These are phyloP conservation scores for Gossypium longicalyx DNA, from an alignment of 345 rosid species.

Conservation along the genomic window DNA sequence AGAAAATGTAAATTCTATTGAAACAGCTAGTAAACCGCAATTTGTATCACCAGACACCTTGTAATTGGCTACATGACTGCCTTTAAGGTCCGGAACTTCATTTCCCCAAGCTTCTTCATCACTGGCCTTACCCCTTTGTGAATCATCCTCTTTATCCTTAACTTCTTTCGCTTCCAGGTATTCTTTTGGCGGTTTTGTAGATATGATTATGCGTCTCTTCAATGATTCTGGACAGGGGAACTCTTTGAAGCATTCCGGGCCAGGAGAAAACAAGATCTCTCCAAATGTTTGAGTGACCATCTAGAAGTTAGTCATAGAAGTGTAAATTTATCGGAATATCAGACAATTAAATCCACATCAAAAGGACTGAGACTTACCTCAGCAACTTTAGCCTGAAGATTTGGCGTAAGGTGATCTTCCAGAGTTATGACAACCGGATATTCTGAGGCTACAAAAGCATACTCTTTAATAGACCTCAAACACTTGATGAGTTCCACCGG, in stretches of 20 bases:
- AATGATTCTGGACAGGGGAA: slow-evolving; percentile 73
- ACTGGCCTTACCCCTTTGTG: slow-evolving; percentile 35
- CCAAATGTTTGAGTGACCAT: slow-evolving; percentile 79
- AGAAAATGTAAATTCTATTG: slow-evolving; percentile 5
- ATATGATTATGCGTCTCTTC: slow-evolving; percentile 68
- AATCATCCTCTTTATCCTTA: slow-evolving; percentile 37
- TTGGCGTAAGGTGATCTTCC: slow-evolving; percentile 89
- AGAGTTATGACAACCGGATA: slow-evolving; percentile 88
- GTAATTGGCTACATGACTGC: slow-evolving; percentile 22
- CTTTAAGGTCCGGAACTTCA: slow-evolving; percentile 43
- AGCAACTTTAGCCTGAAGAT: slow-evolving; percentile 88
- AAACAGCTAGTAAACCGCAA: background rate
- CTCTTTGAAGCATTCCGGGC: slow-evolving; percentile 71
- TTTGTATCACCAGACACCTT: slow-evolving; percentile 32
- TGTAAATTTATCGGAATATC: slow-evolving; percentile 16
- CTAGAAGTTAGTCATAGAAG: slow-evolving; percentile 36
- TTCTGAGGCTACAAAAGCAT: slow-evolving; percentile 78
- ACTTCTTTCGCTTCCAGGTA: slow-evolving; percentile 54
- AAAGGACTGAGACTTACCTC: slow-evolving; percentile 38
- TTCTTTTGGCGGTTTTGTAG: slow-evolving; percentile 95
- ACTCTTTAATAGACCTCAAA: slow-evolving; percentile 61
- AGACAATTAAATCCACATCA: slow-evolving; percentile 8
- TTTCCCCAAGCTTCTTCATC: slow-evolving; percentile 71
- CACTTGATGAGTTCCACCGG: slow-evolving; percentile 78
- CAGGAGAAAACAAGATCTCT: slow-evolving; percentile 74